Percentiles rank a stretch among this genome's conserved stretches.
Conservation (phyloP, 495 filamentous ascomycete genomes). For the Lentithecium fluviatile region DNA sequence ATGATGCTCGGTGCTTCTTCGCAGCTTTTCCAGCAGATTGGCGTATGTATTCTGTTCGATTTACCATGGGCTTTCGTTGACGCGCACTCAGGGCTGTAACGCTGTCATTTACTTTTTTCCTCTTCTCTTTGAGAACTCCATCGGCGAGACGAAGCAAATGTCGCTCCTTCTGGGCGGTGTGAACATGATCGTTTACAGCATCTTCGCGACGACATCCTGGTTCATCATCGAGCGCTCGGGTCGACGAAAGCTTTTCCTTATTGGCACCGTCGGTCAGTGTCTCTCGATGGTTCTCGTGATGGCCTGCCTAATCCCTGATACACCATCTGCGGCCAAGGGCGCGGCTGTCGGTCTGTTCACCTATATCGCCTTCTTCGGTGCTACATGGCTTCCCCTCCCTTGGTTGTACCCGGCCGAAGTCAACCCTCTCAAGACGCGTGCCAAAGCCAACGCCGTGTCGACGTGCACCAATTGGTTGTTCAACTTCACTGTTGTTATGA, state of each 20-base stretch:
- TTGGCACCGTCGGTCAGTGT: constrained; percentile 41
- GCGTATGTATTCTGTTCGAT: constrained; percentile 25
- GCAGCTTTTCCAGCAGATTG: constrained; percentile 78
- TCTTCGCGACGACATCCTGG: constrained; percentile 77
- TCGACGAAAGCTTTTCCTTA: constrained; percentile 33
- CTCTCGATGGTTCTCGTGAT: constrained; percentile 35
- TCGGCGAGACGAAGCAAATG: constrained; percentile 58
- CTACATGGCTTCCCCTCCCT: constrained; percentile 59
- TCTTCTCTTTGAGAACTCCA: constrained; percentile 67
- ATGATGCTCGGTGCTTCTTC: constrained; percentile 60
- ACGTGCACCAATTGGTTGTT: constrained; percentile 63
- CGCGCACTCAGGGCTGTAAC: constrained; percentile 56
- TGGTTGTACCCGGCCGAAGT: constrained; percentile 70
- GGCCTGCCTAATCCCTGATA: constrained; percentile 28
- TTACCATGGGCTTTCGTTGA: neutral
- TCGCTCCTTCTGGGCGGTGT: constrained; percentile 72
- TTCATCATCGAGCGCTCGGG: constrained; percentile 50
- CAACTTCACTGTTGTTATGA: constrained; percentile 38
- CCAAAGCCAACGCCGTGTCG: constrained; percentile 63
- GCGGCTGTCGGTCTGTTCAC: constrained; percentile 37
- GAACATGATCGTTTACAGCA: constrained; percentile 76
- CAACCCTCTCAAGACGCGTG: constrained; percentile 63
- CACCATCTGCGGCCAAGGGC: constrained; percentile 23
- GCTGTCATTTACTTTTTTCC: constrained; percentile 85
- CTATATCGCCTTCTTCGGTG: constrained; percentile 49